These are phyloP conservation scores for Claviceps fusiformis DNA, from an alignment of 2,329 filamentous ascomycete genomes.

Conservation along the genomic window DNA sequence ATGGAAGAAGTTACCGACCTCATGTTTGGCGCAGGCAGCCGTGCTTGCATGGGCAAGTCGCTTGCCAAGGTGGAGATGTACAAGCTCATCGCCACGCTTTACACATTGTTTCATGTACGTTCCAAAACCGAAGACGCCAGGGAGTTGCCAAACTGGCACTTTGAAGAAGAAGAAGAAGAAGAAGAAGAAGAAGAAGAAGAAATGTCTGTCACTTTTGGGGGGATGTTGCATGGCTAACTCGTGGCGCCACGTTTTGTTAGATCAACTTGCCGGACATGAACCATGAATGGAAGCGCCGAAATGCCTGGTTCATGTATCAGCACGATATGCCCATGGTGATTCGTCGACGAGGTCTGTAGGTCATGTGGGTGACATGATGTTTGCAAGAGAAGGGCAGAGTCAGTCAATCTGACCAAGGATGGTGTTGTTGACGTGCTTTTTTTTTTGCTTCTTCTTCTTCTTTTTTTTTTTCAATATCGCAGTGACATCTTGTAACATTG, in stretches of 20 bases:
- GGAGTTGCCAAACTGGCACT: not conserved
- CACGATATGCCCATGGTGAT: conserved; percentile 9
- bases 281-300: conserved; percentile 17
- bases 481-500: no score
- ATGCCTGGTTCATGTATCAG: conserved; percentile 16
- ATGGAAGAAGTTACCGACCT: conserved; percentile 25
- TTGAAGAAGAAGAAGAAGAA: not conserved
- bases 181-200: not conserved
- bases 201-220: not conserved
- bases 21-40: conserved; percentile 25
- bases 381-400: no score
- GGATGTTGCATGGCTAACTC: not conserved
- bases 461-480: no score
- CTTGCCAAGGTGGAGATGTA: conserved; percentile 20
- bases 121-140: not conserved
- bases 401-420: no score
- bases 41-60: conserved; percentile 25
- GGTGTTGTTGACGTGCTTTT: no score
- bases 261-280: conserved; percentile 5
- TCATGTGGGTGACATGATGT: no score
- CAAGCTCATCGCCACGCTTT: conserved; percentile 28
- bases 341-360: not conserved
- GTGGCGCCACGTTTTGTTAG: not conserved
- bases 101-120: conserved; percentile 24
- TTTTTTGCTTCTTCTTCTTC: no score